Conservation (phyloP, 768 basidiomycete species). For the Clavaria fumosa region DNA sequence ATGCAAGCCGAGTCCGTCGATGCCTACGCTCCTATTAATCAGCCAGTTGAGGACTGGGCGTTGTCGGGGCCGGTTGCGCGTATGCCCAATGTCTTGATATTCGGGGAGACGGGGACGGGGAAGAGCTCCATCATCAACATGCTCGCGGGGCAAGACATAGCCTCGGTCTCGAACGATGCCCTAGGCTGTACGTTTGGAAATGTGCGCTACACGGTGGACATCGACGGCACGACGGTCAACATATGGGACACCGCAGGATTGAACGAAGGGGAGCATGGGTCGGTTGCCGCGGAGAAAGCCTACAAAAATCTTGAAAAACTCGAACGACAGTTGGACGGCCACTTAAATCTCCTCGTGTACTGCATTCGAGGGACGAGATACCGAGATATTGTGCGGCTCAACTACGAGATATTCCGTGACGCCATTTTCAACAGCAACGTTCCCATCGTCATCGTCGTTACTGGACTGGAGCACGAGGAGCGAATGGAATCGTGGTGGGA, state of each 20-base stretch:
- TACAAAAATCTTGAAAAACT: background rate
- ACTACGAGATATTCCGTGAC: conserved; percentile 3
- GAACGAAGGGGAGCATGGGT: background rate
- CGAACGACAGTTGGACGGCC: background rate
- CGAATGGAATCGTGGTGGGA: conserved; percentile 12
- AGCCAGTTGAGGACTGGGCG: too few species aligned
- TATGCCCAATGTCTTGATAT: background rate
- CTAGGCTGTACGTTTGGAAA: background rate
- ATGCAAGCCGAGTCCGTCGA: too few species aligned
- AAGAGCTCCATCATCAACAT: background rate
- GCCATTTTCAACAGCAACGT: background rate
- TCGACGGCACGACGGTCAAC: background rate
- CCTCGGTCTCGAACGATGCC: background rate
- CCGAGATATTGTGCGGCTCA: background rate
- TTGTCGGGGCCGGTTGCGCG: too few species aligned
- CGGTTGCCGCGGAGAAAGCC: conserved; percentile 3
- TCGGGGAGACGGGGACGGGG: background rate
- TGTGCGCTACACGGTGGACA: background rate
- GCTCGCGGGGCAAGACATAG: background rate
- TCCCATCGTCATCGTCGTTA: background rate
- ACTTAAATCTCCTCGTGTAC: background rate
- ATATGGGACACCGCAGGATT: background rate
- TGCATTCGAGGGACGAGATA: background rate
- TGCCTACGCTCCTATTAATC: too few species aligned
- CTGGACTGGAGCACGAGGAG: conserved; percentile 6